phyloP scores from a whole-genome alignment of 2,329 filamentous ascomycete genomes.

The Neofusicoccum sp. region DNA sequence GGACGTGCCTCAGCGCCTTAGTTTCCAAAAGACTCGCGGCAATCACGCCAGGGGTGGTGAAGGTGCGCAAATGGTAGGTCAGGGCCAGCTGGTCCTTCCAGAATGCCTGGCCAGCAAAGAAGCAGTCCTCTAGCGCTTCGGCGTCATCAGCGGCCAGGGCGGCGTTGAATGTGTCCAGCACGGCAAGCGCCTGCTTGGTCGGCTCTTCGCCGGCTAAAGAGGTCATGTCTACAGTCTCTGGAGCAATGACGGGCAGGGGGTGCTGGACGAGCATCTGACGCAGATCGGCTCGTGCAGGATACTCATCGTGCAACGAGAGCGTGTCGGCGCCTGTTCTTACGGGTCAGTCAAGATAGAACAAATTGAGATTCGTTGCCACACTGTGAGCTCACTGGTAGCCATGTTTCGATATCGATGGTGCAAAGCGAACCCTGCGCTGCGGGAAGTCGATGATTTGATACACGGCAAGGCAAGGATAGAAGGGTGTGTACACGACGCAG shows the following conservation, averaged over 20 bases:
- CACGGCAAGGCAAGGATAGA: not conserved
- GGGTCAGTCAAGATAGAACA: not conserved
- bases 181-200: not conserved
- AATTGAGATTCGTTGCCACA: not conserved
- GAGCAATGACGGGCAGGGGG: not conserved
- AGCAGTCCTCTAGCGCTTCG: not conserved
- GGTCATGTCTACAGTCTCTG: not conserved
- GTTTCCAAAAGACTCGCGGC: not conserved
- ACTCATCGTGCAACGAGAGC: not conserved
- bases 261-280: not conserved
- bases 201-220: not conserved
- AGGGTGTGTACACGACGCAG: not conserved
- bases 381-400: not conserved
- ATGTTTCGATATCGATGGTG: not conserved
- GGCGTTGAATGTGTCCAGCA: not conserved
- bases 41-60: not conserved
- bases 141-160: not conserved
- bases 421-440: not conserved
- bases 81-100: conserved; percentile 5
- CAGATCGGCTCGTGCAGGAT: not conserved
- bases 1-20: not conserved
- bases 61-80: conserved; percentile 11
- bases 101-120: not conserved
- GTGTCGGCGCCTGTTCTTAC: not conserved
- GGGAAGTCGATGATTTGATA: no score